Evolutionary conservation across 148 eudicot species (phyloP).

Genomic region (Diospyros kaki): DNA sequence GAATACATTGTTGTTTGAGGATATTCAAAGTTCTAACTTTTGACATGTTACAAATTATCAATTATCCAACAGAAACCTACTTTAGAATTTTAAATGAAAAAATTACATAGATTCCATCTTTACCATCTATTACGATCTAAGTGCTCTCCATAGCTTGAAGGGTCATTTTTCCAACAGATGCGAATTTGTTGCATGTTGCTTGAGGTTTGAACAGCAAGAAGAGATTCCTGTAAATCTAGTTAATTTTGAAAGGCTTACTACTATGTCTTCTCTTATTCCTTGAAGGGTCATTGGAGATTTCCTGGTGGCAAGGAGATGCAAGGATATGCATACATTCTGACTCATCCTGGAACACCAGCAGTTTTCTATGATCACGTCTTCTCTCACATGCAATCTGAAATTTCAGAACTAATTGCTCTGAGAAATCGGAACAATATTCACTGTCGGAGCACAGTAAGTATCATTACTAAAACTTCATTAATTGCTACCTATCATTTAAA

Average conservation of each 20-base stretch:
- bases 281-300: conserved; percentile 99
- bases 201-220: not conserved
- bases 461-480: not conserved
- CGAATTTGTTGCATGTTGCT: not conserved
- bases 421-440: conserved; percentile 75
- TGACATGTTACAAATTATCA: not conserved
- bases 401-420: conserved; percentile 57
- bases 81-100: not conserved
- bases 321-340: conserved; percentile 94
- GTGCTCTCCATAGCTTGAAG: not conserved
- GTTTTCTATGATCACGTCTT: conserved; percentile 92
- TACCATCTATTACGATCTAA: not conserved
- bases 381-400: conserved; percentile 48
- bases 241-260: not conserved
- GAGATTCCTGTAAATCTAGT: not conserved
- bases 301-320: conserved; percentile 99
- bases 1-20: not conserved
- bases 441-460: conserved; percentile 87
- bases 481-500: not conserved
- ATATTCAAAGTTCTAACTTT: not conserved
- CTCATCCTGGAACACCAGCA: conserved; percentile 98
- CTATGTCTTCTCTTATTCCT: not conserved
- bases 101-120: not conserved
- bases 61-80: not conserved
- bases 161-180: not conserved